These are phyloP conservation scores for Xylariaceae sp. DNA, from an alignment of 2,329 filamentous ascomycete genomes.

Conservation along the genomic window DNA sequence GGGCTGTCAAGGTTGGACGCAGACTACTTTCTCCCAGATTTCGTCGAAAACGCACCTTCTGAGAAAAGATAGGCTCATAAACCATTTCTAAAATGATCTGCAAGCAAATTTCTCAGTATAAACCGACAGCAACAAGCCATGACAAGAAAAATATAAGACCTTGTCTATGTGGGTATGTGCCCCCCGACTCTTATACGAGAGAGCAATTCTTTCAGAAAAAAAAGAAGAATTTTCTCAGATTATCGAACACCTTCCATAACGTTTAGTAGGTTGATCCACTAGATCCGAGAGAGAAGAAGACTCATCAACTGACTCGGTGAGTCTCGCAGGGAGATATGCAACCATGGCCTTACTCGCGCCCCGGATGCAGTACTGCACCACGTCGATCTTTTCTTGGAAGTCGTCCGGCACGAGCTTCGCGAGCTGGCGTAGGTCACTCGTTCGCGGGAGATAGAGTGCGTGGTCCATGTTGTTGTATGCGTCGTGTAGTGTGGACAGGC, in stretches of 20 bases:
- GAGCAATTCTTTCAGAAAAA: too few relatives aligned
- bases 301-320: neutral
- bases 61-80: too few relatives aligned
- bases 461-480: conserved; percentile 56
- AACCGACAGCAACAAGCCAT: too few relatives aligned
- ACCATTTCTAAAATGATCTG: too few relatives aligned
- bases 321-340: conserved; percentile 49
- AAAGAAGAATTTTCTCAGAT: neutral
- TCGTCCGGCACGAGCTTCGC: conserved; percentile 48
- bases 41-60: too few relatives aligned
- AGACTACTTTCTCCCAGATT: too few relatives aligned
- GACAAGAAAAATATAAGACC: too few relatives aligned
- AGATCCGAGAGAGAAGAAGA: neutral
- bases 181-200: neutral
- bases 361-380: conserved; percentile 87
- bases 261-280: neutral
- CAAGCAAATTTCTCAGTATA: too few relatives aligned
- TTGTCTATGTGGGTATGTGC: too few relatives aligned
- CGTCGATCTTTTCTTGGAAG: conserved; percentile 52
- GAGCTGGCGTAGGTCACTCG: conserved; percentile 75
- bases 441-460: conserved; percentile 80
- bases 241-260: neutral
- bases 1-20: too few relatives aligned
- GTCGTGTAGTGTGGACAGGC: conserved; percentile 55
- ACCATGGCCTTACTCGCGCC: conserved; percentile 80